Conservation (phyloP, 2,329 filamentous ascomycete species). For the Botrytis deweyae region DNA sequence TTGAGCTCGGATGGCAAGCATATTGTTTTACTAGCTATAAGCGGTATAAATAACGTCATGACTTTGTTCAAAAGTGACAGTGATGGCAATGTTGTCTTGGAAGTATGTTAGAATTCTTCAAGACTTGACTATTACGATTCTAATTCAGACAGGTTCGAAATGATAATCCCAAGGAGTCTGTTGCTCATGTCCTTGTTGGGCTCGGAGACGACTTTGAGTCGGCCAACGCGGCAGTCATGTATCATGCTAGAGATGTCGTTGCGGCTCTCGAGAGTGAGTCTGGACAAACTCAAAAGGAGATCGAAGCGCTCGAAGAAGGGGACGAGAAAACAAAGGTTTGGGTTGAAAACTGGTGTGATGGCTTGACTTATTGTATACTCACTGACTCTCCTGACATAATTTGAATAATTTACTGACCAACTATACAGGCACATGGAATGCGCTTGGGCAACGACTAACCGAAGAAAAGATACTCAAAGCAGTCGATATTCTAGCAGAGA, state of each 20-base stretch:
- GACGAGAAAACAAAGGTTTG: constrained; percentile 54
- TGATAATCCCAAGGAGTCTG: constrained; percentile 58
- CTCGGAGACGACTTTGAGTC: constrained; percentile 71
- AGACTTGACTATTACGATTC: not conserved
- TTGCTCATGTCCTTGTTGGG: constrained; percentile 66
- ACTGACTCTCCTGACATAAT: not conserved
- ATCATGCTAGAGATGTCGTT: constrained; percentile 74
- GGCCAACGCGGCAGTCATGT: constrained; percentile 78
- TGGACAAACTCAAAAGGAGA: constrained; percentile 48
- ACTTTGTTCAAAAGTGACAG: constrained; percentile 66
- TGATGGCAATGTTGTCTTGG: constrained; percentile 65
- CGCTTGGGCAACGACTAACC: constrained; percentile 77
- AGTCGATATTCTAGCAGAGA: constrained; percentile 66
- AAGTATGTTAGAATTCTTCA: constrained; percentile 46
- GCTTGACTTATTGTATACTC: constrained; percentile 73
- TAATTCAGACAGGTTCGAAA: constrained; percentile 55
- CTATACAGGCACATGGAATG: constrained; percentile 79
- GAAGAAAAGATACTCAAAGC: constrained; percentile 77
- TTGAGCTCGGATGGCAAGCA: constrained; percentile 69
- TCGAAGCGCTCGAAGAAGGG: constrained; percentile 48
- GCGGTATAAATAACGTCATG: constrained; percentile 68
- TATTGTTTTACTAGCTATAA: constrained; percentile 75
- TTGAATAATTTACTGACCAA: not conserved
- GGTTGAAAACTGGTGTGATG: constrained; percentile 89
- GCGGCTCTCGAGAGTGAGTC: constrained; percentile 46